Conservation (phyloP, 768 basidiomycete species). For the Termitomyces titanicus region DNA sequence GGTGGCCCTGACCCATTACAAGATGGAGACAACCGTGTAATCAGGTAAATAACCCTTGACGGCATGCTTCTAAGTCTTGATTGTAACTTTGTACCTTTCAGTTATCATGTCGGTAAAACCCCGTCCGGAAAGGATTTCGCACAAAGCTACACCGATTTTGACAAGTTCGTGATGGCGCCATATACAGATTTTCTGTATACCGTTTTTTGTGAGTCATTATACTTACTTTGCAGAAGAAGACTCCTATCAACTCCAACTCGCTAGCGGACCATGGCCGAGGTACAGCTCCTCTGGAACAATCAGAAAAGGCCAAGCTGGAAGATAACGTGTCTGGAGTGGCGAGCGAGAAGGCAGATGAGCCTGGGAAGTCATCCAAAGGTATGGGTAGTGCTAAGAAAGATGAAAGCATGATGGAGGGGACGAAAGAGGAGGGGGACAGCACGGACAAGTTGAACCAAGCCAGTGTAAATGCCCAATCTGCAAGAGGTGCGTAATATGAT, state of each 20-base stretch:
- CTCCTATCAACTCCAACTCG: background rate
- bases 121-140: constrained; percentile 1
- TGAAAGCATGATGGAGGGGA: no score
- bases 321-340: no score
- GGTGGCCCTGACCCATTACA: background rate
- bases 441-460: no score
- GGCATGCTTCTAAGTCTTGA: no score
- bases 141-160: background rate
- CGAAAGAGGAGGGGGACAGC: no score
- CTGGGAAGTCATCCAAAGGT: background rate
- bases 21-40: background rate
- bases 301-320: background rate
- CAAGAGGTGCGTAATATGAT: no score
- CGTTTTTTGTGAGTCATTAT: constrained; percentile 6
- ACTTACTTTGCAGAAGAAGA: background rate
- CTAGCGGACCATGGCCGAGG: background rate
- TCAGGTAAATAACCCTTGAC: background rate
- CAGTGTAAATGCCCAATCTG: no score
- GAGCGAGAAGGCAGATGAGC: background rate
- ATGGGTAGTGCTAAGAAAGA: no score
- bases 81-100: no score
- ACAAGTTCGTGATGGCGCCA: constrained; percentile 2
- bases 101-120: background rate
- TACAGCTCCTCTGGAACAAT: background rate
- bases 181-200: constrained; percentile 4